phyloP scores from a whole-genome alignment of 768 basidiomycete species.

The Tricholoma furcatifolium region DNA sequence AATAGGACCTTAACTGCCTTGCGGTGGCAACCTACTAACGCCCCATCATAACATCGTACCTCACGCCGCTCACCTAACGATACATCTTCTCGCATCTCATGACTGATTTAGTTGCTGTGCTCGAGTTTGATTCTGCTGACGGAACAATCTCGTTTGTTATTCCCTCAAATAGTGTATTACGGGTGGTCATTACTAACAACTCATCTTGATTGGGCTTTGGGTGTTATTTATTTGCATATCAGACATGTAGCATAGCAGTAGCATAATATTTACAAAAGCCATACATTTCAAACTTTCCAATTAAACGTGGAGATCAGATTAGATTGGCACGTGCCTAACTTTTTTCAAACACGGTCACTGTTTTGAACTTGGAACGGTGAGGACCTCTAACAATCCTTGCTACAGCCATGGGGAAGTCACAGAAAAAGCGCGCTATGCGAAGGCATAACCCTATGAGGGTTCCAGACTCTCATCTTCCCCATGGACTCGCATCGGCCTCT shows the following conservation, averaged over 20 bases:
- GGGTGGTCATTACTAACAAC: no score
- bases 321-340: slow-evolving; percentile 14
- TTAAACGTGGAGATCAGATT: slow-evolving; percentile 8
- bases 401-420: slow-evolving; percentile 82
- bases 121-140: slow-evolving; percentile 20
- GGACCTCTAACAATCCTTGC: neutral
- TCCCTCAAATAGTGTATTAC: slow-evolving; percentile 14
- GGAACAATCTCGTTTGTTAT: slow-evolving; percentile 20
- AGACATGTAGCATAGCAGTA: slow-evolving; percentile 4
- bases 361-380: neutral
- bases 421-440: slow-evolving; percentile 82
- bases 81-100: neutral
- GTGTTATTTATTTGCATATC: slow-evolving; percentile 6
- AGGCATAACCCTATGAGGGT: slow-evolving; percentile 94
- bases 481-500: slow-evolving; percentile 74
- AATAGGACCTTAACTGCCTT: slow-evolving; percentile 1
- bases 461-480: slow-evolving; percentile 87
- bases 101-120: slow-evolving; percentile 7
- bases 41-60: slow-evolving; percentile 6
- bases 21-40: neutral
- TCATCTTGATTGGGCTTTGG: slow-evolving; percentile 6
- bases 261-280: slow-evolving; percentile 2
- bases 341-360: neutral
- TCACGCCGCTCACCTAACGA: neutral
- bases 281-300: neutral